Percentiles rank a stretch among this genome's conserved stretches.
phyloP scores from a whole-genome alignment of 768 basidiomycete genomes.

The Lactarius hengduanensis region DNA sequence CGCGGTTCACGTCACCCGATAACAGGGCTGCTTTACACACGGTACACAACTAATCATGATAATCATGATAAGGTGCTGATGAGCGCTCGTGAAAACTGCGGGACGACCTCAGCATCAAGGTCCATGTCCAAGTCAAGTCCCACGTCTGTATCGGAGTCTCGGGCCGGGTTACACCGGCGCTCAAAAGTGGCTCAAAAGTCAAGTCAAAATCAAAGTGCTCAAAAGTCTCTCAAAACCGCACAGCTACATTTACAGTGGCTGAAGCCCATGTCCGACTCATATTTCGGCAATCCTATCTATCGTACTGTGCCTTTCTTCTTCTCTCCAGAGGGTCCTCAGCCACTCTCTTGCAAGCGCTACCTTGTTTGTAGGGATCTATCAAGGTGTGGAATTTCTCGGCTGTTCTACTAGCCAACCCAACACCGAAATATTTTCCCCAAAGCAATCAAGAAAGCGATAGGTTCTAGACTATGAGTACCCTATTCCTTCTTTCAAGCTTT shows the following conservation, averaged over 20 bases:
- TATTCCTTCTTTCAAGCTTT: background rate
- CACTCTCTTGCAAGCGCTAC: conserved; percentile 7
- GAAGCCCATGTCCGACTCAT: no score
- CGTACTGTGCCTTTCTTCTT: background rate
- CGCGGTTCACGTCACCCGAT: background rate
- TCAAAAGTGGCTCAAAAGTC: no score
- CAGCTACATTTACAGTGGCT: no score
- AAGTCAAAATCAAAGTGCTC: no score
- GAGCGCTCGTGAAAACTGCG: background rate
- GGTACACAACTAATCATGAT: no score
- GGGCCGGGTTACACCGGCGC: no score
- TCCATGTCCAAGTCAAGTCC: no score
- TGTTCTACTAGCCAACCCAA: background rate
- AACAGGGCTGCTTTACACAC: background rate
- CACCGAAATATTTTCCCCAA: background rate
- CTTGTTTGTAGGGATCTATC: conserved; percentile 24
- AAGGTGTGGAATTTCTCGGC: conserved; percentile 12
- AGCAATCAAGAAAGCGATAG: conserved; percentile 16
- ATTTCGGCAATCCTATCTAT: background rate
- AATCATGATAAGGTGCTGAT: background rate
- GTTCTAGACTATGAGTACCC: conserved; percentile 22
- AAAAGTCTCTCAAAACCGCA: no score
- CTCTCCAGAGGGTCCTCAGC: background rate
- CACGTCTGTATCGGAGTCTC: no score
- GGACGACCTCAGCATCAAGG: no score